Base-by-base conservation (phyloP, 805 yeast species). In the Candida sithepensis region DNA sequence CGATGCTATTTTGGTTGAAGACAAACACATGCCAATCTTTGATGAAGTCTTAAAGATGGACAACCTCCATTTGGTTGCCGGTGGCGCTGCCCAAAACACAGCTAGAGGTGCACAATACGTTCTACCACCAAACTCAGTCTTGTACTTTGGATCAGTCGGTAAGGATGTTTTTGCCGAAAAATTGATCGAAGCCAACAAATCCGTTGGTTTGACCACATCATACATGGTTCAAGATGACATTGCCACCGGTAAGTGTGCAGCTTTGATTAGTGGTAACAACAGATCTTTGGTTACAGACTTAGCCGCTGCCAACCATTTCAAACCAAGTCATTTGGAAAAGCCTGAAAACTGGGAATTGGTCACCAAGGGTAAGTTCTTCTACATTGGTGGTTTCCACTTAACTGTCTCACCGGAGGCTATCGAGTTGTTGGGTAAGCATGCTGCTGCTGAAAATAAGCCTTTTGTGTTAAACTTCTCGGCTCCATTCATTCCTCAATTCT, bases 11-110 rank as follows among this genome's bases (percentile, higher is more conserved):
- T 80, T 94, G 55, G 75, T 71, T 39, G 95, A 88, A 58, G 90
- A 82, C 55, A 78, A 84, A 67, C 97, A 89, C 73, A 71, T 82
- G 81, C 87, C 92, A 46, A 87, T 94, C 65, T 94, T 75, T 69
- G 84, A 79, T 49, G 98, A 94, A 69, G 78, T 88, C 56, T 71
- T 89, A 46, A 68, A 74, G 33, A 72, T 72, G 65, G 73, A 77
- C 33, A 79, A 76, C 50, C 82, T 88, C 53, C 79, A 81, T 60
- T 70, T 82, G 52, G 81, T 92, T 58, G 99, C 99, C 52, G 99
- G 99, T 59, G 99, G 99, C 68, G 99, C 99, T 61, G 99, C 97
- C 51, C 99, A 94, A 75, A 94, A 94, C 77, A 82, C 98, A 55
- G 97, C 98, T 49, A 84, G 99, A 73, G 99, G 96, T 65, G 98